Percentiles rank a stretch among this genome's conserved stretches.
These are phyloP conservation scores for Letharia lupina DNA, from an alignment of 495 filamentous ascomycete genomes.

Conservation along the genomic window DNA sequence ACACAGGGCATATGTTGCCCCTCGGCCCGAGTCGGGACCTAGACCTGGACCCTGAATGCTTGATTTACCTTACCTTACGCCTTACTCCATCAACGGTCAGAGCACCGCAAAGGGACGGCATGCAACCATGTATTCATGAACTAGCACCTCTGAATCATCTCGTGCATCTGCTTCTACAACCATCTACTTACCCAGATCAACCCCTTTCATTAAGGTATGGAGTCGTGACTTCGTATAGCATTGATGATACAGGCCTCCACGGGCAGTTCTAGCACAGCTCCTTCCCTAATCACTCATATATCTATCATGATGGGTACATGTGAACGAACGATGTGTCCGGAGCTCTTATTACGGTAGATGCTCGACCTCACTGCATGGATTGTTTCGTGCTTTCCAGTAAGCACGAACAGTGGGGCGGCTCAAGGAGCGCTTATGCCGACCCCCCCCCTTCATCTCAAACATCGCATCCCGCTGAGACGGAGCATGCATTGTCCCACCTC, in stretches of 20 bases:
- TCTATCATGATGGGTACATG: background rate
- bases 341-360: background rate
- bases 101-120: background rate
- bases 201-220: background rate
- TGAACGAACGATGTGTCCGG: background rate
- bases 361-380: background rate
- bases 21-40: too few relatives aligned
- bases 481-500: background rate
- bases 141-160: background rate
- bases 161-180: background rate
- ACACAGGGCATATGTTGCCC: too few relatives aligned
- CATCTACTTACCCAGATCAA: background rate
- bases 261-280: background rate
- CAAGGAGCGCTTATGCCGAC: conserved; percentile 3
- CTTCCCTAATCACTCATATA: background rate
- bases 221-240: background rate
- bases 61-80: background rate
- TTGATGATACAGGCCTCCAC: background rate
- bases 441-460: conserved; percentile 13
- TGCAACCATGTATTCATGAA: background rate
- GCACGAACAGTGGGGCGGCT: conserved; percentile 12
- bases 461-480: background rate
- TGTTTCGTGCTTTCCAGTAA: background rate
- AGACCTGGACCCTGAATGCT: background rate
- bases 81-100: background rate